Evolutionary conservation across 2,329 filamentous ascomycete species (phyloP), one percentile per base, ranked within the genome.

Genomic region (Exophiala oligosperma): DNA sequence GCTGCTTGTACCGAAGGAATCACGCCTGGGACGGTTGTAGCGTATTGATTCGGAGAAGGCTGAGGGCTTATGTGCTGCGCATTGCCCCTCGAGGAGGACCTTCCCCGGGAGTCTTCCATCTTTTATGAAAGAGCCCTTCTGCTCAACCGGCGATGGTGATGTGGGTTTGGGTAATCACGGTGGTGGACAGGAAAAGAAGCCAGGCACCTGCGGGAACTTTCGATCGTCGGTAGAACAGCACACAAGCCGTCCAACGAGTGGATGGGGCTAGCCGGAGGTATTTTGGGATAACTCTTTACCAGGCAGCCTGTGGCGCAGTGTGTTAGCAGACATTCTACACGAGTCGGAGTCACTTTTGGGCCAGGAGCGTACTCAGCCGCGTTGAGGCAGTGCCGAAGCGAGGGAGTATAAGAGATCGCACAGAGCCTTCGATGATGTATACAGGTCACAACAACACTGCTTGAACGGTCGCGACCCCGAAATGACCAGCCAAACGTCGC

Each of bases 41-140:
- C 70, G 66, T 73, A 76, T n/a, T 66, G 55, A 47, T 75, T 74
- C 49, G 68, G 70, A 65, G 74, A 75, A 46, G 71, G 67, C 49
- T 75, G 76, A 54, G 72, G 73, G 69, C 76, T 78, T 67, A 76
- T 68, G 61, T 72, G 72, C 62, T 72, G 74, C 68, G 73, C 71
- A 66, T 71, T 67, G 55, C 70, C 69, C 47, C 64, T 69, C 9
- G 72, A 72, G 49, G 71, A 66, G 52, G 74, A 74, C 62, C 71
- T 70, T 55, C 71, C 74, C 62, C 74, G 68, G 54, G 59, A 41
- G 40, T 57, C 60, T 24, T 65, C 63, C 63, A 65, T 65, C 56
- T 59, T 54, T 57, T 54, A 55, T 48, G 14, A 48, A 46, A 50
- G 23, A n/a, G 32, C 28, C 40, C 50, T 38, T 35, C 32, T 43